phyloP scores from a whole-genome alignment of 371 early-diverging fungal genomes.

The Mortierella sp. region DNA sequence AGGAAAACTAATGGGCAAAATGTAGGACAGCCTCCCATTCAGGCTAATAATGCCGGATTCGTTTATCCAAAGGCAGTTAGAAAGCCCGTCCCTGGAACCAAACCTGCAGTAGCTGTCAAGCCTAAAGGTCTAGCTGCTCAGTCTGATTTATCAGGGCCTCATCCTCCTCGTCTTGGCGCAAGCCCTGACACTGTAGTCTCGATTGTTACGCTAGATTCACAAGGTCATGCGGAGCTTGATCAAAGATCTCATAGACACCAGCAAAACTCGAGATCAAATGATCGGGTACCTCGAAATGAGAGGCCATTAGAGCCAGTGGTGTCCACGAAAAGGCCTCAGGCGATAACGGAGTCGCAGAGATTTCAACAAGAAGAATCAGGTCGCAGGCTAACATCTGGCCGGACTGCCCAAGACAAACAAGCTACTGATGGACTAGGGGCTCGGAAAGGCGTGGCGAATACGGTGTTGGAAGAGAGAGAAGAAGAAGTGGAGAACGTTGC shows the following conservation, averaged over 20 bases:
- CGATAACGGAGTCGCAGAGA: background rate
- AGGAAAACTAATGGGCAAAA: background rate
- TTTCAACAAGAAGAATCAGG: constrained; percentile 4
- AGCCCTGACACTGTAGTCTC: background rate
- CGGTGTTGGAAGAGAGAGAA: constrained; percentile 7
- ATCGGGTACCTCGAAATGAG: background rate
- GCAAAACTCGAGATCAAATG: background rate
- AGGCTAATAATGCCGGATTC: constrained; percentile 10
- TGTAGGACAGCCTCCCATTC: background rate
- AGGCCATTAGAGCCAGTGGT: constrained; percentile 2
- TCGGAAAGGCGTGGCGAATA: background rate
- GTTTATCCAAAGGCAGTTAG: constrained; percentile 48
- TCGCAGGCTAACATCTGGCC: background rate
- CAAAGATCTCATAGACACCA: constrained; percentile 3
- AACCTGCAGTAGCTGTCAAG: constrained; percentile 41
- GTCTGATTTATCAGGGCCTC: background rate
- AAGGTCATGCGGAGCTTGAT: constrained; percentile 6
- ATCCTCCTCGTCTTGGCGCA: background rate
- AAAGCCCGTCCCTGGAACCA: constrained; percentile 38
- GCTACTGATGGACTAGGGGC: background rate
- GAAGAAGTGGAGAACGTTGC: background rate
- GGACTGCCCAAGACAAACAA: background rate
- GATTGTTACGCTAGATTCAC: background rate
- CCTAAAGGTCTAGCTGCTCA: constrained; percentile 17
- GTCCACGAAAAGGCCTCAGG: constrained; percentile 34